These are phyloP conservation scores for Amanita fuliginea DNA, from an alignment of 768 basidiomycete species.

Conservation along the genomic window DNA sequence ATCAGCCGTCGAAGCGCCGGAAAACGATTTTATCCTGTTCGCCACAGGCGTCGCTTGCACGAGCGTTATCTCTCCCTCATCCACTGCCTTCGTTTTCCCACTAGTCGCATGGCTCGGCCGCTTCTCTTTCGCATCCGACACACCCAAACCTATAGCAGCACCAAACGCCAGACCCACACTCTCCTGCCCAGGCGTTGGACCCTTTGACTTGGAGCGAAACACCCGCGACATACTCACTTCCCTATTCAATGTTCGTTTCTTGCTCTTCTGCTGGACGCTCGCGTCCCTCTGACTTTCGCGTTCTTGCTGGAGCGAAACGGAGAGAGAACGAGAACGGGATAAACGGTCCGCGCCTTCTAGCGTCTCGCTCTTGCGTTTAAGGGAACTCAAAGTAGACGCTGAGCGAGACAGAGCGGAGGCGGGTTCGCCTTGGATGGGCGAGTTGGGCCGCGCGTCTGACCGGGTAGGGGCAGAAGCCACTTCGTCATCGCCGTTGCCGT, in stretches of 20 bases:
- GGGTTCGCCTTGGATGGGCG: conserved; percentile 4
- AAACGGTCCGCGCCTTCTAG: conserved; percentile 11
- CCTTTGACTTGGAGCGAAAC: conserved; percentile 37
- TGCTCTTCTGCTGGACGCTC: conserved; percentile 21
- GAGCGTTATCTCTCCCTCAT: neutral
- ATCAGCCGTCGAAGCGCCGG: neutral
- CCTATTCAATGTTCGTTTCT: conserved; percentile 48
- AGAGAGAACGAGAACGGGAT: conserved; percentile 52
- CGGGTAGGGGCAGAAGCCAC: neutral
- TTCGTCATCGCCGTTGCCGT: conserved; percentile 7
- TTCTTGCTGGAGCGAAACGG: conserved; percentile 62
- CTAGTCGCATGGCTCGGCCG: neutral
- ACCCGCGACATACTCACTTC: conserved; percentile 71
- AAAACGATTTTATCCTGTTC: neutral
- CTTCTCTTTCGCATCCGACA: neutral
- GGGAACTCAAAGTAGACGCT: neutral
- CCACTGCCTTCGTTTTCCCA: neutral
- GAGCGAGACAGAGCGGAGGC: neutral
- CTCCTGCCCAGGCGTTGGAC: conserved; percentile 14
- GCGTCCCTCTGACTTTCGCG: conserved; percentile 26
- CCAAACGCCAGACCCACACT: neutral
- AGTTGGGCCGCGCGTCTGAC: conserved; percentile 10
- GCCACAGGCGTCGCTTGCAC: conserved; percentile 4
- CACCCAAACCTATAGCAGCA: neutral
- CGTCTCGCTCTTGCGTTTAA: neutral